These are phyloP conservation scores for Casuarina cunninghamiana DNA, from an alignment of 306 rosid species.

Conservation along the genomic window DNA sequence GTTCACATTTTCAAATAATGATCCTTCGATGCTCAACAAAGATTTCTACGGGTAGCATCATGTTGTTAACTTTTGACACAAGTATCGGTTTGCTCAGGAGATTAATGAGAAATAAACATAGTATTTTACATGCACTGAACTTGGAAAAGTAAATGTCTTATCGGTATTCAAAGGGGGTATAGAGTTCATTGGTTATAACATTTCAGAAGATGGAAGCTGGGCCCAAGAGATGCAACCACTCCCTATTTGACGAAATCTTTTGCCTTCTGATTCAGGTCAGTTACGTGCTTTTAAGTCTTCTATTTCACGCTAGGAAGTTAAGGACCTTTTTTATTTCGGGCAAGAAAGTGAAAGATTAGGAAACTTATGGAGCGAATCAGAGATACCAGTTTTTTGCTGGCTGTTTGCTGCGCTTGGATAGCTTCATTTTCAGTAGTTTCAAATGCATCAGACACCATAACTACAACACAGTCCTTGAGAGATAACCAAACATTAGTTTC, in stretches of 20 bases:
- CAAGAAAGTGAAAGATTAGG: slow-evolving; percentile 26
- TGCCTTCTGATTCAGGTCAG: slow-evolving; percentile 11
- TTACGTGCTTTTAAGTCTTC: slow-evolving; percentile 4
- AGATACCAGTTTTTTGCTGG: slow-evolving; percentile 24
- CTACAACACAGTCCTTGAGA: slow-evolving; percentile 34
- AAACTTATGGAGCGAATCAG: slow-evolving; percentile 33
- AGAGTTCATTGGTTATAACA: slow-evolving; percentile 5
- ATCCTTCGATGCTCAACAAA: slow-evolving; percentile 5
- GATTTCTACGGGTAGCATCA: not conserved
- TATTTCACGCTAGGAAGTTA: not conserved
- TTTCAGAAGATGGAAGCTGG: not conserved
- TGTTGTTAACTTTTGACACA: not conserved
- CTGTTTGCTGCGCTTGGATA: slow-evolving; percentile 21
- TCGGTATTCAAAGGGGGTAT: not conserved
- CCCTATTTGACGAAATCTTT: slow-evolving; percentile 25
- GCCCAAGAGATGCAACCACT: slow-evolving; percentile 31
- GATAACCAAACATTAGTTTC: slow-evolving; percentile 42
- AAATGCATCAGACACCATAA: slow-evolving; percentile 31
- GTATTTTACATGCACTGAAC: not conserved
- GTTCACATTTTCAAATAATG: slow-evolving; percentile 25
- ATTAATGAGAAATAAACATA: not conserved
- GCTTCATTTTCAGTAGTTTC: slow-evolving; percentile 20
- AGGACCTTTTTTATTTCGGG: slow-evolving; percentile 17
- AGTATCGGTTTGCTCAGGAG: not conserved
- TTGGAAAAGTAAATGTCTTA: not conserved